Percentiles rank a stretch among this genome's conserved stretches.
Conservation (phyloP, 1,139 yeast species). For the Candida gigantensis region DNA sequence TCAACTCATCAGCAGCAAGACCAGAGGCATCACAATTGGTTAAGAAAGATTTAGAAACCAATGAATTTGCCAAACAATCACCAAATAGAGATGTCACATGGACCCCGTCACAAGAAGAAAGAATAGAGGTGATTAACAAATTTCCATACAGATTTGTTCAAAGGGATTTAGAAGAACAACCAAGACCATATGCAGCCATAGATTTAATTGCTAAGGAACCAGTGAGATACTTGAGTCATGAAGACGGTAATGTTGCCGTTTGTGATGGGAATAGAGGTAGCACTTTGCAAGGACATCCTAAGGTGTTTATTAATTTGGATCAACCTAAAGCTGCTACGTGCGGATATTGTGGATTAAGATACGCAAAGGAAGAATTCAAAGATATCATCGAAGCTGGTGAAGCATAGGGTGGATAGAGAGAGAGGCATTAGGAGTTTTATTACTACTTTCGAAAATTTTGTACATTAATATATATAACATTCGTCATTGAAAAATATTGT, state of each 20-base stretch:
- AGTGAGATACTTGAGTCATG: slow-evolving; percentile 56
- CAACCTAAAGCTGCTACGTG: slow-evolving; percentile 71
- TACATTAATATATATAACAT: too few species aligned
- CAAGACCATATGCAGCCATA: slow-evolving; percentile 82
- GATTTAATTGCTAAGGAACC: slow-evolving; percentile 80
- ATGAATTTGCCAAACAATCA: slow-evolving; percentile 56
- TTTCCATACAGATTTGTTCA: slow-evolving; percentile 72
- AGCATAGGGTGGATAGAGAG: slow-evolving; percentile 2
- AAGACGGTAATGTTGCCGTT: slow-evolving; percentile 63
- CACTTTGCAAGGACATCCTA: slow-evolving; percentile 82
- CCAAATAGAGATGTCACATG: slow-evolving; percentile 73
- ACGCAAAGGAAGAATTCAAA: slow-evolving; percentile 53
- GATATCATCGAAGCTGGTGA: slow-evolving; percentile 36
- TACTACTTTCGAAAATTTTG: too few species aligned
- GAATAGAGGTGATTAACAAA: slow-evolving; percentile 55
- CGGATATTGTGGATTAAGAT: slow-evolving; percentile 77
- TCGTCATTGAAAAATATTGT: too few species aligned
- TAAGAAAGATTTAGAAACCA: slow-evolving; percentile 35
- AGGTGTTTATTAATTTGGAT: slow-evolving; percentile 78
- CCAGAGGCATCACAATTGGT: slow-evolving; percentile 25
- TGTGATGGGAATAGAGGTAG: slow-evolving; percentile 79
- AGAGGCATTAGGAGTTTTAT: too few species aligned
- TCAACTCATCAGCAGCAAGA: slow-evolving; percentile 10
- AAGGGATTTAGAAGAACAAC: slow-evolving; percentile 66
- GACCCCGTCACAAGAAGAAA: slow-evolving; percentile 69